Conservation (phyloP, 1,284 basidiomycete genomes). For the Rhodotorula sp. region DNA sequence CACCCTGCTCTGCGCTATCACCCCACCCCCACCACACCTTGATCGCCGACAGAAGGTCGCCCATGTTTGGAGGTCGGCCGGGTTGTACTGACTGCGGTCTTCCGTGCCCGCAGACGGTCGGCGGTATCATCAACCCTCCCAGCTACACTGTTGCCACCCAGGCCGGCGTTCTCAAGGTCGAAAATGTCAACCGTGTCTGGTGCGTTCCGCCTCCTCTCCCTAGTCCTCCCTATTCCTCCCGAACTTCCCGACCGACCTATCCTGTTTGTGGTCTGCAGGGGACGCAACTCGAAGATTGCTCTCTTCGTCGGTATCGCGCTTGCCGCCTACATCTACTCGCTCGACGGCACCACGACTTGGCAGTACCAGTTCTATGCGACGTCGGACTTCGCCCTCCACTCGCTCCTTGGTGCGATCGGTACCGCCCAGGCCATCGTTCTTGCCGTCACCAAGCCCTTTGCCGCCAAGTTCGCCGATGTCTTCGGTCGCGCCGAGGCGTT, state of each 20-base stretch:
- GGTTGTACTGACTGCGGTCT: too few relatives aligned
- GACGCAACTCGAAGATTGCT: constrained; percentile 32
- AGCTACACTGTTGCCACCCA: constrained; percentile 25
- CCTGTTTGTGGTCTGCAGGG: constrained; percentile 14
- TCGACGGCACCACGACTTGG: constrained; percentile 59
- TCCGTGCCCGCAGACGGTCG: background rate
- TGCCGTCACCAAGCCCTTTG: constrained; percentile 72
- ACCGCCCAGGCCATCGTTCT: constrained; percentile 54
- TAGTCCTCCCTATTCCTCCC: background rate
- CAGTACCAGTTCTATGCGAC: constrained; percentile 58
- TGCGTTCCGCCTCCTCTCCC: constrained; percentile 5
- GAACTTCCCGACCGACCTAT: constrained; percentile 3
- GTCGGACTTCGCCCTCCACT: constrained; percentile 26
- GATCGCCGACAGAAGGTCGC: too few relatives aligned
- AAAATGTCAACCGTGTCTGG: constrained; percentile 37
- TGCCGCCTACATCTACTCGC: constrained; percentile 67
- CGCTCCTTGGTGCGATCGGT: constrained; percentile 30
- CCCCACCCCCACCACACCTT: background rate
- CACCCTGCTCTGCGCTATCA: too few relatives aligned
- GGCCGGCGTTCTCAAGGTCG: constrained; percentile 38
- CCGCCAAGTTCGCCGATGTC: constrained; percentile 76
- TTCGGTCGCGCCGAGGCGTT: constrained; percentile 61
- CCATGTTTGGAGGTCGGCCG: too few relatives aligned
- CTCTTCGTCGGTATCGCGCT: constrained; percentile 56
- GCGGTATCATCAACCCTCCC: background rate